A percentile compares a stretch with the other conserved stretches of the same genome.
phyloP scores from a whole-genome alignment of 202 grass and related monocot genomes.

The Setaria italica region DNA sequence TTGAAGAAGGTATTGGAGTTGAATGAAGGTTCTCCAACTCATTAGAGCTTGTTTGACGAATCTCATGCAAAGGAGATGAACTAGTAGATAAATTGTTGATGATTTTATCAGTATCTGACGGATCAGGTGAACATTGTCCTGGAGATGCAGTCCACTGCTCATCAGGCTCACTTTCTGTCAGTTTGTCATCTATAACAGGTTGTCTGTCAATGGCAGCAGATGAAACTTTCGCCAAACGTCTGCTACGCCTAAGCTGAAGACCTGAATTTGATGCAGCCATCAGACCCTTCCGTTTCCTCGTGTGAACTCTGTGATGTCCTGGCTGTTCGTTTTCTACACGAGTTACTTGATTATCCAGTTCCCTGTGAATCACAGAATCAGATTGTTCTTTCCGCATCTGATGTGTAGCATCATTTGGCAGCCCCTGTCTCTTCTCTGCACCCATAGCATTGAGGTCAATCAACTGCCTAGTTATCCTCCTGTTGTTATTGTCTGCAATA shows the following conservation, averaged over 20 bases:
- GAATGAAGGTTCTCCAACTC: constrained; percentile 10
- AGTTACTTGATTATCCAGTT: constrained; percentile 33
- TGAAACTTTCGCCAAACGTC: constrained; percentile 52
- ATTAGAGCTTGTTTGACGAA: constrained; percentile 35
- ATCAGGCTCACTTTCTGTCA: constrained; percentile 46
- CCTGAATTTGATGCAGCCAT: constrained; percentile 38
- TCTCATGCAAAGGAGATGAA: constrained; percentile 3
- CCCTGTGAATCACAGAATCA: constrained; percentile 26
- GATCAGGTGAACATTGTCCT: constrained; percentile 21
- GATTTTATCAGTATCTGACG: constrained; percentile 36
- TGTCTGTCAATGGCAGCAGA: constrained; percentile 30
- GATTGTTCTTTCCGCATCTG: constrained; percentile 11
- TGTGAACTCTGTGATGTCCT: constrained; percentile 11
- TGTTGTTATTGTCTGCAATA: constrained; percentile 20
- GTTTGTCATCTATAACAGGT: constrained; percentile 18
- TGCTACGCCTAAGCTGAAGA: constrained; percentile 62
- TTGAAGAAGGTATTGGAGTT: not conserved
- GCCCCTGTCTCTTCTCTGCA: constrained; percentile 9
- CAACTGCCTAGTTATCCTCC: not conserved
- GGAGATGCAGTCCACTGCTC: constrained; percentile 33
- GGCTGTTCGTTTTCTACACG: constrained; percentile 11
- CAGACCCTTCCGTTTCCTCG: constrained; percentile 43
- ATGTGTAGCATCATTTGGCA: constrained; percentile 36
- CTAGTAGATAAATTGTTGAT: constrained; percentile 21
- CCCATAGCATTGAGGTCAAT: not conserved